phyloP scores from a whole-genome alignment of 495 filamentous ascomycete species.

The Aeminium ludgeri region DNA sequence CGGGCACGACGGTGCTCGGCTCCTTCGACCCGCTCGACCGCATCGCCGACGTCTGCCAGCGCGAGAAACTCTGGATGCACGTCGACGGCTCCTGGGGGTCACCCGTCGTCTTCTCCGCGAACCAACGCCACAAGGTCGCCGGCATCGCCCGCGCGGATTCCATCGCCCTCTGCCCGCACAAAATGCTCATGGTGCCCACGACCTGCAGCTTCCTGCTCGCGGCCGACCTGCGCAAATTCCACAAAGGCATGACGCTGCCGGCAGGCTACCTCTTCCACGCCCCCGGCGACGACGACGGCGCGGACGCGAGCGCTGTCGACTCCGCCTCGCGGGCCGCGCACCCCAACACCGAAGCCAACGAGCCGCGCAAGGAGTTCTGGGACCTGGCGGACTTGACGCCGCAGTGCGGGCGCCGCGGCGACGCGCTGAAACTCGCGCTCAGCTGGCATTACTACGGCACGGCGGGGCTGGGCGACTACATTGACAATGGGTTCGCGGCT shows the following conservation, averaged over 20 bases:
- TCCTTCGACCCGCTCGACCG: slow-evolving; percentile 68
- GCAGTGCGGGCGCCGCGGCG: slow-evolving; percentile 77
- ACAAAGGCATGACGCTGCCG: slow-evolving; percentile 65
- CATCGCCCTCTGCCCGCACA: slow-evolving; percentile 81
- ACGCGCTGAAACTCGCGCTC: slow-evolving; percentile 72
- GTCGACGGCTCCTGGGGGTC: slow-evolving; percentile 87
- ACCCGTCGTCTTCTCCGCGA: slow-evolving; percentile 55
- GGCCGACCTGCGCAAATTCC: slow-evolving; percentile 55
- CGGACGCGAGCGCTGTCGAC: slow-evolving; percentile 4
- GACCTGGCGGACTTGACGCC: slow-evolving; percentile 88
- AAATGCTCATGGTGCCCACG: slow-evolving; percentile 83
- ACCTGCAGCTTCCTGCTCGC: slow-evolving; percentile 84
- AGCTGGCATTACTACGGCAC: slow-evolving; percentile 78
- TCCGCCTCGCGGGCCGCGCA: neutral
- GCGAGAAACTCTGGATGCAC: slow-evolving; percentile 71
- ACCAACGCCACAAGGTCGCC: slow-evolving; percentile 38
- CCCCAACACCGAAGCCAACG: slow-evolving; percentile 35
- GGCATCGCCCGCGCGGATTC: slow-evolving; percentile 62
- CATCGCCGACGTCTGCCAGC: slow-evolving; percentile 54
- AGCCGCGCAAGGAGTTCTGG: slow-evolving; percentile 42
- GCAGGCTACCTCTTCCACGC: slow-evolving; percentile 46
- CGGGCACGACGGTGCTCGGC: slow-evolving; percentile 83
- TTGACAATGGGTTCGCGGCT: slow-evolving; percentile 50
- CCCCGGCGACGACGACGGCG: slow-evolving; percentile 1
- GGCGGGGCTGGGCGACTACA: slow-evolving; percentile 32